Percentiles rank a stretch among this genome's conserved stretches.
Evolutionary conservation across 2,329 filamentous ascomycete species (phyloP).

Genomic region (Fusarium miscanthi): DNA sequence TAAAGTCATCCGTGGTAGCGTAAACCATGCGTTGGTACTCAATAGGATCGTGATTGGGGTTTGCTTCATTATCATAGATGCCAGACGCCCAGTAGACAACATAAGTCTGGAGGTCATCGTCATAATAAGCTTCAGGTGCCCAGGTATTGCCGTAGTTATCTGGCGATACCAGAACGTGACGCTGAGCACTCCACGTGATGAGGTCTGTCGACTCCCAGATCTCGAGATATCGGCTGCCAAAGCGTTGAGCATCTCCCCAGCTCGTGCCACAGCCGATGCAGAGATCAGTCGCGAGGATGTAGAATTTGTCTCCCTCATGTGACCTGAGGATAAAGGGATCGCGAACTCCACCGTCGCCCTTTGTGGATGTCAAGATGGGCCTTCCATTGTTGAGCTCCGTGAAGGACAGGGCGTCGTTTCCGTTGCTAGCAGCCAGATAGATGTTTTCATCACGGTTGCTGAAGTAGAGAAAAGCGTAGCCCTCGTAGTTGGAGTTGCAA

Average conservation of each 20-base stretch:
- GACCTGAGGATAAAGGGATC: conserved; percentile 16
- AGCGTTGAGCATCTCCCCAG: background rate
- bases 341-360: conserved; percentile 1
- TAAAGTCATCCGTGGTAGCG: background rate
- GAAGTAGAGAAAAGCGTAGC: conserved; percentile 16
- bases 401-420: background rate
- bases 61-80: conserved; percentile 50
- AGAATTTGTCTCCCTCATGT: conserved; percentile 7
- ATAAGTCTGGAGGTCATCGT: conserved; percentile 55
- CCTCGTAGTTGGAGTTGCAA: background rate
- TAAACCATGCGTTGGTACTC: background rate
- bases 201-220: conserved; percentile 64
- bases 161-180: conserved; percentile 60
- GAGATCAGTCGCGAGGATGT: conserved; percentile 12
- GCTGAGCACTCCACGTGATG: conserved; percentile 60
- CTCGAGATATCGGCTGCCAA: conserved; percentile 50
- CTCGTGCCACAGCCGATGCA: background rate
- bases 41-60: background rate
- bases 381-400: background rate
- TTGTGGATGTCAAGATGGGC: background rate
- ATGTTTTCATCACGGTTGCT: background rate
- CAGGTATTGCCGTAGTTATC: conserved; percentile 63
- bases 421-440: conserved; percentile 10
- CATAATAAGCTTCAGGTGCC: conserved; percentile 63
- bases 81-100: conserved; percentile 59